phyloP scores from a whole-genome alignment of 495 filamentous ascomycete species.

The Polyplosphaeria fusca region DNA sequence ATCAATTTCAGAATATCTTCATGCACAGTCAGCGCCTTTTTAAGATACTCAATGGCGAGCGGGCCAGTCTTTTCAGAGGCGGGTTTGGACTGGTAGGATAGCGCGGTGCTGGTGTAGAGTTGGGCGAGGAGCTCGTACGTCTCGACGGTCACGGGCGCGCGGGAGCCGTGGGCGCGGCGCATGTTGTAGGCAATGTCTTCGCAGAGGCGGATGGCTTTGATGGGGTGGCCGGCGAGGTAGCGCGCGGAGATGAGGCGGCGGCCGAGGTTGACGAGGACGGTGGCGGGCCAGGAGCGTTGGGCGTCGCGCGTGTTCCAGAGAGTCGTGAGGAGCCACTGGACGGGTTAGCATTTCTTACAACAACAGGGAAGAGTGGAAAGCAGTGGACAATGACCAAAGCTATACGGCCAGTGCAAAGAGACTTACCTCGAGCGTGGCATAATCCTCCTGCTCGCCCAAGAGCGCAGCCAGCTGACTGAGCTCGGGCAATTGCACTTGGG shows the following conservation, averaged over 20 bases:
- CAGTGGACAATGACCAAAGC: no score
- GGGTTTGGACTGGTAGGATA: constrained; percentile 14
- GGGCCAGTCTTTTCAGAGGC: constrained; percentile 6
- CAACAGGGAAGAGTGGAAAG: no score
- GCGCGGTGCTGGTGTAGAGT: constrained; percentile 22
- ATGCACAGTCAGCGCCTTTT: constrained; percentile 19
- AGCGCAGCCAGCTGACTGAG: constrained; percentile 15
- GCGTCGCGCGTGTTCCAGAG: constrained; percentile 28
- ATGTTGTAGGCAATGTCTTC: constrained; percentile 32
- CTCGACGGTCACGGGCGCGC: constrained; percentile 23
- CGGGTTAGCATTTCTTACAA: no score
- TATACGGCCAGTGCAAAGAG: no score
- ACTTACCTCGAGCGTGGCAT: constrained; percentile 27
- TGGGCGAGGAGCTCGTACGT: constrained; percentile 23
- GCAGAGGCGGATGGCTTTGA: constrained; percentile 30
- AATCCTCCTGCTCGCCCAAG: constrained; percentile 26
- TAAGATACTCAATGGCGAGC: constrained; percentile 24
- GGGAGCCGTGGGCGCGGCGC: constrained; percentile 22
- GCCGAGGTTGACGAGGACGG: constrained; percentile 29
- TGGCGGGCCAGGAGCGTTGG: constrained; percentile 25
- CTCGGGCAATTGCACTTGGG: constrained; percentile 21
- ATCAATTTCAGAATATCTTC: constrained; percentile 18
- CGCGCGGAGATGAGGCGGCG: constrained; percentile 25
- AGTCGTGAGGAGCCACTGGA: constrained; percentile 21
- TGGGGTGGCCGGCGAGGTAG: constrained; percentile 22